Conservation (phyloP, 2,329 filamentous ascomycete species). For the Xylaria sp. region DNA sequence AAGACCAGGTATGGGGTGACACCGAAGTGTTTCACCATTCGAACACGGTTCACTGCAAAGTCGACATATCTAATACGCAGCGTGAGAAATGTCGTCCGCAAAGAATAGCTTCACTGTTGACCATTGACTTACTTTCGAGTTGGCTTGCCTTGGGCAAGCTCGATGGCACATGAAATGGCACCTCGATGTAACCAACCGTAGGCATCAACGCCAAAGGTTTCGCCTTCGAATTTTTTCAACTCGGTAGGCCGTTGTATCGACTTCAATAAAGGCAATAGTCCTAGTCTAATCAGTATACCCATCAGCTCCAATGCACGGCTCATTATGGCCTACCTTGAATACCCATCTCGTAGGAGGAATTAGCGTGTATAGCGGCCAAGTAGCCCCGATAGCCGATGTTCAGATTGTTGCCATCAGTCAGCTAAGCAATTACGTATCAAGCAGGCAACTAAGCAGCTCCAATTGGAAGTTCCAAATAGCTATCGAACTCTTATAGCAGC, state of each 20-base stretch:
- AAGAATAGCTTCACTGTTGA: neutral
- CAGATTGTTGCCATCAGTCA: slow-evolving; percentile 32
- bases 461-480: slow-evolving; percentile 12
- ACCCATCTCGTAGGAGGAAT: slow-evolving; percentile 43
- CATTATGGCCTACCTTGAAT: slow-evolving; percentile 46
- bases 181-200: slow-evolving; percentile 99
- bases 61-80: slow-evolving; percentile 78
- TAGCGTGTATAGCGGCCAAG: slow-evolving; percentile 24
- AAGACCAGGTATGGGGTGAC: slow-evolving; percentile 96
- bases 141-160: slow-evolving; percentile 87
- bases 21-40: slow-evolving; percentile 93
- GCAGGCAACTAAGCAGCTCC: slow-evolving; percentile 3
- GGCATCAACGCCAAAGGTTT: slow-evolving; percentile 93
- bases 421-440: slow-evolving; percentile 11
- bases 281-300: slow-evolving; percentile 50
- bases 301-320: neutral
- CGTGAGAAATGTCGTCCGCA: slow-evolving; percentile 12
- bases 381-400: slow-evolving; percentile 18
- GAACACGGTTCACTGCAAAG: slow-evolving; percentile 88
- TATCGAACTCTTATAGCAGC: slow-evolving; percentile 8
- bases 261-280: slow-evolving; percentile 90
- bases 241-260: slow-evolving; percentile 92
- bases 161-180: slow-evolving; percentile 88
- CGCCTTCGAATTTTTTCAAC: slow-evolving; percentile 85
- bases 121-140: slow-evolving; percentile 77